Evolutionary conservation across 148 eudicot genomes (phyloP).

Genomic region (Fagopyrum homotropicum): DNA sequence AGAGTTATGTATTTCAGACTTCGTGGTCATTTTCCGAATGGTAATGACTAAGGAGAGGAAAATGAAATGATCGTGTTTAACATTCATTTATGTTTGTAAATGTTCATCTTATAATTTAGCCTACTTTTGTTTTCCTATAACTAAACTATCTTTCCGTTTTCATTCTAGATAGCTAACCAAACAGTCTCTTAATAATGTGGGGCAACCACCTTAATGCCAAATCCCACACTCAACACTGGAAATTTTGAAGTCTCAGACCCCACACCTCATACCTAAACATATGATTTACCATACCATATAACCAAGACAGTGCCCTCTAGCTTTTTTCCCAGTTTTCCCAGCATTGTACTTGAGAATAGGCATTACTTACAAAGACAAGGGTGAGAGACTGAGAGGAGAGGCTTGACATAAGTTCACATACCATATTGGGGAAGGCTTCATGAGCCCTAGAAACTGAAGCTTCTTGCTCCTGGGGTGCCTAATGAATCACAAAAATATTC

Average conservation of each 20-base stretch:
- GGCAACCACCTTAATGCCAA: background rate
- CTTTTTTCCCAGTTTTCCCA: background rate
- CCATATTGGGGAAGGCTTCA: constrained; percentile 33
- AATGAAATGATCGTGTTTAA: too few species aligned
- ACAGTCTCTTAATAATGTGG: background rate
- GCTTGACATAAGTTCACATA: constrained; percentile 13
- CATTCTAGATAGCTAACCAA: too few species aligned
- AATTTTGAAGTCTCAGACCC: background rate
- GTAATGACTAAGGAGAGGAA: too few species aligned
- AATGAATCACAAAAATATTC: constrained; percentile 11
- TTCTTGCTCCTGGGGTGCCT: constrained; percentile 22
- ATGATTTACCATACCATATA: background rate
- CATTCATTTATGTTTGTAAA: too few species aligned
- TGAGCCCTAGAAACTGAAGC: constrained; percentile 23
- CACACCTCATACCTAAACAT: background rate
- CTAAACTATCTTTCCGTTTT: too few species aligned
- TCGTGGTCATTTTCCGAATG: too few species aligned
- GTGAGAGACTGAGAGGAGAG: background rate
- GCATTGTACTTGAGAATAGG: constrained; percentile 1
- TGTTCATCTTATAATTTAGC: too few species aligned
- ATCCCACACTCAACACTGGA: background rate
- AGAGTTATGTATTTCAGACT: background rate
- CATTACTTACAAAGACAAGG: background rate
- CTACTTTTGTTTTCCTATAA: too few species aligned
- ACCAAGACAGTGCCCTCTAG: background rate